Conservation (phyloP, 768 basidiomycete species). For the Lactarius sanguifluus region DNA sequence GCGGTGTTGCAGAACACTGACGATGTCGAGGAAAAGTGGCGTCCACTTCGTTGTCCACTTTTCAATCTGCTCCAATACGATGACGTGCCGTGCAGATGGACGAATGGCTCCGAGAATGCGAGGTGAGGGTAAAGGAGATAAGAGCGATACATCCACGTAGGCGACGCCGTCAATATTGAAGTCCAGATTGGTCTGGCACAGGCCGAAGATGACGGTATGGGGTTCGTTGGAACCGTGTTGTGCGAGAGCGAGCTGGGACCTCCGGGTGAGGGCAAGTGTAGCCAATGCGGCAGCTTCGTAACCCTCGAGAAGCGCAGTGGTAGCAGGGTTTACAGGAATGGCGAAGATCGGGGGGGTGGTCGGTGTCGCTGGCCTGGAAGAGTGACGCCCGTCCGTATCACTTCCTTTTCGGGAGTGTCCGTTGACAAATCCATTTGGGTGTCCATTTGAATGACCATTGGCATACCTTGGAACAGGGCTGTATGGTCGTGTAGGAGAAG, state of each 20-base stretch:
- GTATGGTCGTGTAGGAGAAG: conserved; percentile 16
- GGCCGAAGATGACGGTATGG: conserved; percentile 65
- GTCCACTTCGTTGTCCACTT: conserved; percentile 84
- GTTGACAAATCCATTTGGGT: conserved; percentile 37
- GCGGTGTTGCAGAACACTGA: conserved; percentile 66
- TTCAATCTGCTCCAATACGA: conserved; percentile 81
- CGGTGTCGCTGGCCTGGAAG: conserved; percentile 28
- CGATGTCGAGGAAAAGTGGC: conserved; percentile 80
- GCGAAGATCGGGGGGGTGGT: conserved; percentile 24
- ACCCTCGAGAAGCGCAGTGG: conserved; percentile 44
- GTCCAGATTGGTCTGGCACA: conserved; percentile 53
- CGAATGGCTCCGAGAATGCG: conserved; percentile 62
- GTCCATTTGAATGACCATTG: conserved; percentile 35
- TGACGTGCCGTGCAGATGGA: conserved; percentile 57
- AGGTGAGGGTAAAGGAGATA: conserved; percentile 64
- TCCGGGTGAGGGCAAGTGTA: conserved; percentile 59
- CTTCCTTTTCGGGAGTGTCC: conserved; percentile 36
- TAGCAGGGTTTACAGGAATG: conserved; percentile 31
- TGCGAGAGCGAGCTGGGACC: conserved; percentile 57
- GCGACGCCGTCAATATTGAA: conserved; percentile 55
- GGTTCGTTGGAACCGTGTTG: conserved; percentile 55
- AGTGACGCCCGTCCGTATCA: conserved; percentile 32
- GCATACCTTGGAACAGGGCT: conserved; percentile 16
- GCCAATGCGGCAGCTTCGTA: conserved; percentile 71
- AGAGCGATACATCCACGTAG: conserved; percentile 63